Conservation (phyloP, 2,329 filamentous ascomycete species). For the Raffaelea ambrosiae region DNA sequence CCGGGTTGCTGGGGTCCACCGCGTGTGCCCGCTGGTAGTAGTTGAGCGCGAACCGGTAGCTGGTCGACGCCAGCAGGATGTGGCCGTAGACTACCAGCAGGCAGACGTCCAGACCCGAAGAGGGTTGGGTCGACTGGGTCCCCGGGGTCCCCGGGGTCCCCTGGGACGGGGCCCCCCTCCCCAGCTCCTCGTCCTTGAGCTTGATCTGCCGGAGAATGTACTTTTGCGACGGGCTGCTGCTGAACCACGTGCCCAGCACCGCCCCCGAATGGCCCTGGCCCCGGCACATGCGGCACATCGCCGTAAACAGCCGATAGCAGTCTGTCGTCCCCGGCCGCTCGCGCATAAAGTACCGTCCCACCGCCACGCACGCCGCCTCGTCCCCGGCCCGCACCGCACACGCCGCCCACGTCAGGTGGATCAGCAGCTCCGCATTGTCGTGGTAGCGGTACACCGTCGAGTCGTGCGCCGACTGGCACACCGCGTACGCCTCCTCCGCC, state of each 20-base stretch:
- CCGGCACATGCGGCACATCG: slow-evolving; percentile 67
- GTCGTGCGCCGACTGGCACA: slow-evolving; percentile 68
- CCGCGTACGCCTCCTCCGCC: slow-evolving; percentile 65
- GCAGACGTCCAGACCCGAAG: slow-evolving; percentile 61
- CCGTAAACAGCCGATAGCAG: slow-evolving; percentile 73
- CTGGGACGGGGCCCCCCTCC: too few species aligned
- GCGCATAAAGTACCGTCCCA: slow-evolving; percentile 77
- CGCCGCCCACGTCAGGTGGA: slow-evolving; percentile 71
- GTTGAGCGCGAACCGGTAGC: slow-evolving; percentile 70
- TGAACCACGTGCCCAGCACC: slow-evolving; percentile 62
- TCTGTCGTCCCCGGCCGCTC: slow-evolving; percentile 73
- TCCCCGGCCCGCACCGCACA: slow-evolving; percentile 79
- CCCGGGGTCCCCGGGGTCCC: too few species aligned
- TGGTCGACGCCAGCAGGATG: slow-evolving; percentile 75
- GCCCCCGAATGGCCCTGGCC: slow-evolving; percentile 25
- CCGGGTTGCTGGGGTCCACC: slow-evolving; percentile 66
- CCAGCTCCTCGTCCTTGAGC: slow-evolving; percentile 64
- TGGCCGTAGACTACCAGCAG: slow-evolving; percentile 86
- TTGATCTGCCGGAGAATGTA: slow-evolving; percentile 89
- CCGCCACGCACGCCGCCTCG: slow-evolving; percentile 62
- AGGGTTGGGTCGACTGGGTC: too few species aligned
- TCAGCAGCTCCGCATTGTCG: slow-evolving; percentile 59
- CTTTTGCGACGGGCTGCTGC: slow-evolving; percentile 76
- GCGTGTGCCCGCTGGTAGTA: slow-evolving; percentile 77
- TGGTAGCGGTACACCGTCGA: slow-evolving; percentile 64